Conservation (phyloP, 2,329 filamentous ascomycete genomes). For the Fusarium falciforme region DNA sequence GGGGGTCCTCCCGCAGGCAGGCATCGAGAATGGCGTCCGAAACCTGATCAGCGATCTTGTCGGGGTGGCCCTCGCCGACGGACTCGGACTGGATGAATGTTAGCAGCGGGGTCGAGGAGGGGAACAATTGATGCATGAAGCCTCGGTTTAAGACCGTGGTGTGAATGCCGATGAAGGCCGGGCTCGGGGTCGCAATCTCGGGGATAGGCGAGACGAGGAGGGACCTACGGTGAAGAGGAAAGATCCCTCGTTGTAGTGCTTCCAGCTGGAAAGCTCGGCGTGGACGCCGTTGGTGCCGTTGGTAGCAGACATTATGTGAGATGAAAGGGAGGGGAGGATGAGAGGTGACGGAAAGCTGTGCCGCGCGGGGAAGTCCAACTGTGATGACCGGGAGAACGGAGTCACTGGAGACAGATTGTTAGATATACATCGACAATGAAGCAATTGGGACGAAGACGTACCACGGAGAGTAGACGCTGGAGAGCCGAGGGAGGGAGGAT, state of each 20-base stretch:
- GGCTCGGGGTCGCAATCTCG: conserved; percentile 1
- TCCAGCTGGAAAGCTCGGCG: conserved; percentile 49
- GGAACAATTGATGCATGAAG: conserved; percentile 1
- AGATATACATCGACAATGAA: conserved; percentile 20
- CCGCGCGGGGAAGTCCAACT: conserved; percentile 36
- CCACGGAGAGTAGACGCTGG: conserved; percentile 21
- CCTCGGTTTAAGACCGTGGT: conserved; percentile 9
- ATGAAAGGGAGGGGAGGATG: conserved; percentile 34
- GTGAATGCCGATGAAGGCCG: conserved; percentile 3
- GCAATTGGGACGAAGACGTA: conserved; percentile 15
- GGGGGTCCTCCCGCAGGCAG: conserved; percentile 91
- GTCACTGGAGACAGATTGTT: conserved; percentile 37
- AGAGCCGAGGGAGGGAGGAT: conserved; percentile 23
- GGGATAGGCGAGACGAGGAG: background rate
- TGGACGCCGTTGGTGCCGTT: conserved; percentile 55
- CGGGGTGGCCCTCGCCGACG: conserved; percentile 90
- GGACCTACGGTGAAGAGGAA: conserved; percentile 83
- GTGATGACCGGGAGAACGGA: conserved; percentile 33
- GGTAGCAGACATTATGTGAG: conserved; percentile 67
- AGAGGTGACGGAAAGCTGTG: conserved; percentile 37
- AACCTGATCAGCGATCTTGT: conserved; percentile 98
- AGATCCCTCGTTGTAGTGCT: conserved; percentile 71
- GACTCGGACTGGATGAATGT: conserved; percentile 76
- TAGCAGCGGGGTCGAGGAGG: conserved; percentile 33
- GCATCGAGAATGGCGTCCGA: conserved; percentile 99